Evolutionary conservation across 192 early-diverging fungal genomes (phyloP).

Genomic region (Endogone sp.): DNA sequence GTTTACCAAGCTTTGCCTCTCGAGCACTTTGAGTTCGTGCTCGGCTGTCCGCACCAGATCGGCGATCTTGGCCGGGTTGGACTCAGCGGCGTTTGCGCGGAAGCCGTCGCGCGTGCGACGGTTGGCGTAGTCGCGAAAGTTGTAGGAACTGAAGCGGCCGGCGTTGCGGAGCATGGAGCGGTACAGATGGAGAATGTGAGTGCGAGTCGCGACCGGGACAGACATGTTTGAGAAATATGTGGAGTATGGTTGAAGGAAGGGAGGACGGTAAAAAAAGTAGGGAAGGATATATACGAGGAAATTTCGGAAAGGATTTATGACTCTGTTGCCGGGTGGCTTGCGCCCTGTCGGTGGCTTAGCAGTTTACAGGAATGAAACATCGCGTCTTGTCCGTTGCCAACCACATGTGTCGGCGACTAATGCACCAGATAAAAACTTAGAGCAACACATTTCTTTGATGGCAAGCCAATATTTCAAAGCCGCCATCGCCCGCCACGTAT

Average conservation of each 20-base stretch:
- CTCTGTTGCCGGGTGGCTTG: not conserved
- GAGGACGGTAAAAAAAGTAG: no score
- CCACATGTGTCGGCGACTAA: no score
- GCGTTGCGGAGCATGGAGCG: conserved; percentile 71
- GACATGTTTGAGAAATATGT: conserved; percentile 8
- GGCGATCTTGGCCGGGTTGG: conserved; percentile 52
- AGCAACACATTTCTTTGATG: not conserved
- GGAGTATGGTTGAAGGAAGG: no score
- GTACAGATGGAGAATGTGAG: conserved; percentile 72
- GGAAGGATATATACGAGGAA: no score
- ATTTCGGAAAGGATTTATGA: no score
- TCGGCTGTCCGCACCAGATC: conserved; percentile 55
- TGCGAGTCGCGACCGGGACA: conserved; percentile 27
- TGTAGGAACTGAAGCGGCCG: conserved; percentile 76
- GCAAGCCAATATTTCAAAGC: conserved; percentile 16
- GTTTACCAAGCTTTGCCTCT: conserved; percentile 76
- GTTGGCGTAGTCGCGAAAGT: conserved; percentile 84
- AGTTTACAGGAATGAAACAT: no score
- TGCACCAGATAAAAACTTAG: not conserved
- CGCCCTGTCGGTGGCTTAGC: not conserved
- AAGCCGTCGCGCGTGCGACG: conserved; percentile 80
- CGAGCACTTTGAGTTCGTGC: conserved; percentile 65
- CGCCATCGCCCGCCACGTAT: conserved; percentile 30
- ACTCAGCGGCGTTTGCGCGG: conserved; percentile 48
- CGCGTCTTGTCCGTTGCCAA: no score